Evolutionary conservation across 1,284 basidiomycete species (phyloP), one percentile per base, ranked within the genome.

Genomic region (Ceratobasidium theobromae): DNA sequence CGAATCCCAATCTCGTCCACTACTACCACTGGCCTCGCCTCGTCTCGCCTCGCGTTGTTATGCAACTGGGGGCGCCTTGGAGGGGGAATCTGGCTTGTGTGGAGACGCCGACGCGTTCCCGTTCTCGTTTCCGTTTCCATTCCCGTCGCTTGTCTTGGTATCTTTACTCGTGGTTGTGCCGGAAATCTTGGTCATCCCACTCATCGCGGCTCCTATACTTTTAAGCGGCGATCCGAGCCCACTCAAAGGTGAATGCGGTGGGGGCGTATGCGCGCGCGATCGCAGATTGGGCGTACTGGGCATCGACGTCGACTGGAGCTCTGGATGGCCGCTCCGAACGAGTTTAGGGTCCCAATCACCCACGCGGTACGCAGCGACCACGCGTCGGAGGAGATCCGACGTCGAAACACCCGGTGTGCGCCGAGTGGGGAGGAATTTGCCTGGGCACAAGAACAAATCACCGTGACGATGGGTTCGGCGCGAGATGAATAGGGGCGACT

Each of bases 391-490:
- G 11, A 98, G 82, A 58, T 94, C 91, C 0, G 93, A 96, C 0
- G 96, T 99, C 25, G 94, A 97, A 16, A 99, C 87, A 8, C 94
- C 92, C 0, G 93, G 93, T 5, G 97, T 98, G 68, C 96, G 89
- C 28, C 94, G 85, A 1, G 96, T 99, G 0, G 97, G 96, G 45
- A 99, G 81, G 78, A 99, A 99, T 79, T 91, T 90, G 52, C 96
- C 95, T 93, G 35, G 28, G n/a, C 14, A 28, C 49, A 28, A 35
- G 35, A 0, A 32, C 35, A 28, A 55, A 35, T 28, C 32, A n/a
- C 30, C 14, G 46, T 53, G 25, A 48, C 18, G 12, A 40, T 21
- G 33, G 14, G 14, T 9, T 3, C n/a, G 30, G 45, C 16, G 14
- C 40, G 46, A 49, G 14, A 53, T 53, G 45, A 53, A 18, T 54